Conservation (phyloP, 371 early-diverging fungal genomes). For the Mortierella sp. region DNA sequence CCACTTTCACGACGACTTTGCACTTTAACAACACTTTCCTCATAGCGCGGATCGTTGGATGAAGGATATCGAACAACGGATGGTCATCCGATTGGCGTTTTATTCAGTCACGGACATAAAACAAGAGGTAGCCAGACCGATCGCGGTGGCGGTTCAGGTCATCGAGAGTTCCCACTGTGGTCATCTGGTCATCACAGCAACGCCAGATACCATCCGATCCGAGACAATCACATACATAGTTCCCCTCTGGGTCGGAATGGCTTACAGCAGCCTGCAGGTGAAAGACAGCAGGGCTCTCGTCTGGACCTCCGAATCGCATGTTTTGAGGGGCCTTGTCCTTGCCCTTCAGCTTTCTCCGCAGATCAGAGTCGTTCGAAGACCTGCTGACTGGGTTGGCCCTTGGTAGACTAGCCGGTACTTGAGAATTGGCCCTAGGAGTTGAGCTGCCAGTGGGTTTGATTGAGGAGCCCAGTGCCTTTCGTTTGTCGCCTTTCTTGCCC, state of each 20-base stretch:
- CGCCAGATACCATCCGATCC: conserved; percentile 41
- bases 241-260: conserved; percentile 30
- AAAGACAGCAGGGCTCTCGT: conserved; percentile 14
- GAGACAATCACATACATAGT: conserved; percentile 39
- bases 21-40: too few species aligned
- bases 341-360: conserved; percentile 15
- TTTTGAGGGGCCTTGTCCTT: conserved; percentile 21
- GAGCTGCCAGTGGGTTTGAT: too few species aligned
- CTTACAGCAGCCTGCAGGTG: conserved; percentile 31
- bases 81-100: not conserved
- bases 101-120: conserved; percentile 24
- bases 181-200: conserved; percentile 20
- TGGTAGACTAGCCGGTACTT: not conserved
- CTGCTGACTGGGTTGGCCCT: too few species aligned
- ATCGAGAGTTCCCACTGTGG: conserved; percentile 23
- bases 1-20: too few species aligned
- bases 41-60: too few species aligned
- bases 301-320: conserved; percentile 1
- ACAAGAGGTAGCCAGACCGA: conserved; percentile 40
- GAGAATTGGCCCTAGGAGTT: too few species aligned
- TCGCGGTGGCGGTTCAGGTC: conserved; percentile 28
- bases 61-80: too few species aligned
- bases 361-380: not conserved
- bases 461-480: too few species aligned
- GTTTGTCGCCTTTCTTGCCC: conserved; percentile 12